Conservation (phyloP, 148 eudicot genomes). For the Dianthus caryophyllus region DNA sequence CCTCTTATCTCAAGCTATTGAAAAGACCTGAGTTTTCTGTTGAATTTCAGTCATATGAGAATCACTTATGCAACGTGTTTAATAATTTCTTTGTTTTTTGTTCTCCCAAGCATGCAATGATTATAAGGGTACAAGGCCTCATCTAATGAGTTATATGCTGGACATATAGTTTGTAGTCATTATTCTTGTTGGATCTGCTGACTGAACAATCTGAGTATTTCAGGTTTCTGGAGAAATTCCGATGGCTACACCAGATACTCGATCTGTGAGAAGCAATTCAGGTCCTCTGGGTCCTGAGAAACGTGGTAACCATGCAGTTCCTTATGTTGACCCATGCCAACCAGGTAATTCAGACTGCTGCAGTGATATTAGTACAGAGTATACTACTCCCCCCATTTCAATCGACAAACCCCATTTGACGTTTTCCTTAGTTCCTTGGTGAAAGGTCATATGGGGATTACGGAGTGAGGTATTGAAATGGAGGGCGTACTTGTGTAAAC, state of each 20-base stretch:
- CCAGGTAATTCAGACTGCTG: conserved; percentile 50
- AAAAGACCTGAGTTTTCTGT: neutral
- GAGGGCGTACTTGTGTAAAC: neutral
- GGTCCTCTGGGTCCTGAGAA: conserved; percentile 87
- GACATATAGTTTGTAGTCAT: neutral
- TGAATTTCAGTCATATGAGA: neutral
- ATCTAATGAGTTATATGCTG: neutral
- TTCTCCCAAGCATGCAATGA: neutral
- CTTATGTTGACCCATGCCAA: conserved; percentile 80
- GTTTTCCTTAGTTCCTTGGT: too few relatives aligned
- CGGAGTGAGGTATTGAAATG: too few relatives aligned
- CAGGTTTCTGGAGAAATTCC: conserved; percentile 96
- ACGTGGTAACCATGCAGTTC: conserved; percentile 63
- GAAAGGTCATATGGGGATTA: too few relatives aligned
- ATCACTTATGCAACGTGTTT: neutral
- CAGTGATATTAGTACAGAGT: conserved; percentile 2
- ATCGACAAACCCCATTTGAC: too few relatives aligned
- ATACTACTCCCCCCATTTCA: too few relatives aligned
- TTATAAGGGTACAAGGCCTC: neutral
- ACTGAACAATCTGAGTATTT: conserved; percentile 17
- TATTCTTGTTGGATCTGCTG: neutral
- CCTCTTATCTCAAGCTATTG: neutral
- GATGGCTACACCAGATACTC: conserved; percentile 69
- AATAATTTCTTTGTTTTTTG: neutral
- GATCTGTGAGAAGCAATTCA: conserved; percentile 85